phyloP scores from a whole-genome alignment of 2,329 filamentous ascomycete species.

The Fusarium goolgardi region DNA sequence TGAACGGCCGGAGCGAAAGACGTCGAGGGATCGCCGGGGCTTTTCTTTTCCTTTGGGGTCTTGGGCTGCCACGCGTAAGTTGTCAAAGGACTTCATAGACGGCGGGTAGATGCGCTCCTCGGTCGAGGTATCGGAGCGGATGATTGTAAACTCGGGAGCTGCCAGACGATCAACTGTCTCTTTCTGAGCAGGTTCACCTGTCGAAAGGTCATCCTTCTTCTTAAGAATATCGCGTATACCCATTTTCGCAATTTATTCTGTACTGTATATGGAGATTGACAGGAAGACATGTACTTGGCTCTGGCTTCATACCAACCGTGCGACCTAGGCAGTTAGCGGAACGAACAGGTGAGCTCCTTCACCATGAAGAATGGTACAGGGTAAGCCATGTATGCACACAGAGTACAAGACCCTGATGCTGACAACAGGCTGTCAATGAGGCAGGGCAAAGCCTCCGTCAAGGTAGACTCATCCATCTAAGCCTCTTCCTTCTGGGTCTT shows the following conservation, averaged over 20 bases:
- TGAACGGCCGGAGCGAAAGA: slow-evolving; percentile 60
- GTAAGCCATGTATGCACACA: neutral
- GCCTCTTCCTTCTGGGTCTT: neutral
- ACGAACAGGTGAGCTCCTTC: neutral
- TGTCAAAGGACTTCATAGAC: slow-evolving; percentile 45
- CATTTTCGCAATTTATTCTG: slow-evolving; percentile 52
- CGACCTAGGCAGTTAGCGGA: neutral
- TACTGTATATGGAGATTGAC: slow-evolving; percentile 1
- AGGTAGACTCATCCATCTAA: neutral
- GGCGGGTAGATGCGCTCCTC: slow-evolving; percentile 84
- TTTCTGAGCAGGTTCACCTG: slow-evolving; percentile 51
- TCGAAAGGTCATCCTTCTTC: slow-evolving; percentile 63
- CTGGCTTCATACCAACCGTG: neutral
- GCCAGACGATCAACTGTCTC: slow-evolving; percentile 53
- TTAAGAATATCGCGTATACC: slow-evolving; percentile 65
- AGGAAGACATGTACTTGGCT: neutral
- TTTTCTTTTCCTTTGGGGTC: slow-evolving; percentile 49
- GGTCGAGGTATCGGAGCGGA: slow-evolving; percentile 83
- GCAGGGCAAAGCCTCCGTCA: neutral
- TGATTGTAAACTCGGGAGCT: slow-evolving; percentile 80
- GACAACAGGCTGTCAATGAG: neutral
- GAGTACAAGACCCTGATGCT: neutral
- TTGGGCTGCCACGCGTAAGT: slow-evolving; percentile 50
- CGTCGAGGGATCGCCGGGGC: slow-evolving; percentile 58
- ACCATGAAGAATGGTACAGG: neutral